Evolutionary conservation across 805 yeast species (phyloP), one percentile per base, ranked within the genome.

Genomic region (Spathaspora sp.): DNA sequence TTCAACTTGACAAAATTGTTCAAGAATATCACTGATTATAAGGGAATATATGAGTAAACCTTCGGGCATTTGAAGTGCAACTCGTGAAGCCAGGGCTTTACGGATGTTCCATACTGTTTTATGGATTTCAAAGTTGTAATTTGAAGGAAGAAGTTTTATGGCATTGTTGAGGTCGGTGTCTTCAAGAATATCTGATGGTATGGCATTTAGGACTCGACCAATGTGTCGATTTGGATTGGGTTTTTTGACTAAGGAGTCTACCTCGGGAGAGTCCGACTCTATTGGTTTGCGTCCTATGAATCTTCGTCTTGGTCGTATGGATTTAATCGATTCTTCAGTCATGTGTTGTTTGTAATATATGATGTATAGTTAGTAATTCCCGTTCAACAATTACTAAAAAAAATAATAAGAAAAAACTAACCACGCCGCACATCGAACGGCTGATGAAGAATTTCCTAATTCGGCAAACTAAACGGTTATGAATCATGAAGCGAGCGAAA

Each of bases 21-120:
- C 96, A 35, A 94, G 65, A 20, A 94, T 93, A 68, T 94, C 99
- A 3, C 96, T 80, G n/a, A 94, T 82, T 39, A 94, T 80, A 54
- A 96, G 77, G 0, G 97, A 85, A 64, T 92, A 94, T 1, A 94
- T 88, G 47, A 94, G 72, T 29, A 94, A 70, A 1, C 99, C 99
- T 68, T 94, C 99, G 1, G 99, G 99, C 97, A 94, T 89, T 63
- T 94, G 99, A 23, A 94, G 70, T 1, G 97, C 97, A 5, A 96
- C 97, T 54, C 96, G 75, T 57, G 80, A 87, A 14, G 97, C 93
- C 14, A 72, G 70, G 54, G 80, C 75, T 63, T 89, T 89, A 44
- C 80, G 77, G 39, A 94, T 86, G 63, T 93, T 93, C 96, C 97
- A 93, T 3, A 94, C 85, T 0, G 97, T 92, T 65, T 94, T 94